Evolutionary conservation across 2,329 filamentous ascomycete genomes (phyloP), one percentile per base, ranked within the genome.

Genomic region (Cladorrhinum sp.): DNA sequence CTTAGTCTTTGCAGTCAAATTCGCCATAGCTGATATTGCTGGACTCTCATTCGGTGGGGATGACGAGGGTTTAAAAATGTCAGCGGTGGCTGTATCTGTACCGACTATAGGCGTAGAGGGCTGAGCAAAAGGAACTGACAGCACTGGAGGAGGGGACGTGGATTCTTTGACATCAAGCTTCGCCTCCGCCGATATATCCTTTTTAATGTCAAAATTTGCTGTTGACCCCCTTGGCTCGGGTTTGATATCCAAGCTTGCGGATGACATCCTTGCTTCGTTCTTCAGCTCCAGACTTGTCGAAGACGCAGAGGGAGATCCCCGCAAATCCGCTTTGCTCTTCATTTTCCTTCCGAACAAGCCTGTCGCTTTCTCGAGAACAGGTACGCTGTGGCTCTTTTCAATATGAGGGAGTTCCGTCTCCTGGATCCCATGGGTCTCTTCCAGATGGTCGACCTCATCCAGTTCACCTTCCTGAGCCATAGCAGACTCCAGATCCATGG

Each of bases 21-120:
- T 86, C 58, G 87, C 87, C 80, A 92, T 91, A 24, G 83, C 80
- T 65, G 79, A 83, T 21, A 82, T 80, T 23, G 88, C 88, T 69
- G 84, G 78, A 61, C 79, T 79, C 55, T 86, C 80, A 39, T 86
- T 82, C 1, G 83, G 81, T 4, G 81, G 80, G 30, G 82, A 83
- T 1, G 78, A 79, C 3, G 80, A 82, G 14, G 82, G 79, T 62
- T 82, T 84, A 65, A 84, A 83, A 12, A 86, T 79, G 62, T 92
- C 88, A 20, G 86, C 85, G 64, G 88, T 87, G 0, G 84, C 81
- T 33, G 82, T 80, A 67, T 92, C 87, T 0, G 87, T 86, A 28
- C 84, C 86, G 6, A 93, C 83, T 20, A 87, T 77, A 1, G 90
- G 87, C 58, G 85, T 82, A 1, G 87, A 82, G 24, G 83, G 82